Evolutionary conservation across 345 rosid genomes (phyloP).

Genomic region (Boechera divaricarpa): DNA sequence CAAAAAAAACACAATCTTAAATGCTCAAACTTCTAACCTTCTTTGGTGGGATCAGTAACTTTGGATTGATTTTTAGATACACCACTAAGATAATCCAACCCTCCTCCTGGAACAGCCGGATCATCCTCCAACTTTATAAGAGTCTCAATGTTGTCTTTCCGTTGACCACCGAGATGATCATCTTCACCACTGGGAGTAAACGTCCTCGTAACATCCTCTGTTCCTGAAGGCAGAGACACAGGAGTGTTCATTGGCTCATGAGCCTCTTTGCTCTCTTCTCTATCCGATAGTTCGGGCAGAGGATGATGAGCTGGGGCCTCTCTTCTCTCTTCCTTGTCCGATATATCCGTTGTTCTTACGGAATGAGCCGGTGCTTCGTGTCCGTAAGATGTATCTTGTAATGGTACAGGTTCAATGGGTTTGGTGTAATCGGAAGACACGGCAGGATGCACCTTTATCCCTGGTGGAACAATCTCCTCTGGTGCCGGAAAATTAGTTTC

Average conservation of each 20-base stretch:
- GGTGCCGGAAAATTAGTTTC: slow-evolving; percentile 38
- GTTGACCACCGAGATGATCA: slow-evolving; percentile 39
- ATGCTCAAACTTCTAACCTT: slow-evolving; percentile 45
- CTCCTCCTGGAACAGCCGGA: slow-evolving; percentile 50
- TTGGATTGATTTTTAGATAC: slow-evolving; percentile 59
- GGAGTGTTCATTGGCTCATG: slow-evolving; percentile 44
- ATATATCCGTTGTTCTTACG: background rate
- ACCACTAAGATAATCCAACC: slow-evolving; percentile 20
- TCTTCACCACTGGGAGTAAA: slow-evolving; percentile 39
- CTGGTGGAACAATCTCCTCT: slow-evolving; percentile 38
- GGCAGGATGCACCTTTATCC: slow-evolving; percentile 32
- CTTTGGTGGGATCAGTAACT: slow-evolving; percentile 49
- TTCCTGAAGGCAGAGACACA: background rate
- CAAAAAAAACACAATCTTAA: background rate
- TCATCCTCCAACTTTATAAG: slow-evolving; percentile 57
- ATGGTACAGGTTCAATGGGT: slow-evolving; percentile 27
- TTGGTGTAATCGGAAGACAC: slow-evolving; percentile 22
- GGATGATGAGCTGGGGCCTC: slow-evolving; percentile 1
- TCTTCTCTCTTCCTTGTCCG: slow-evolving; percentile 19
- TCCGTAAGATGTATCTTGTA: slow-evolving; percentile 9
- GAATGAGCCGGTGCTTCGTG: slow-evolving; percentile 1
- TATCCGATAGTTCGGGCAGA: background rate
- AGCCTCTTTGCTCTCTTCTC: slow-evolving; percentile 37
- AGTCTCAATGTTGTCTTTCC: slow-evolving; percentile 44
- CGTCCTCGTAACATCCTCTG: slow-evolving; percentile 11